A percentile compares a stretch with the other conserved stretches of the same genome.
phyloP scores from a whole-genome alignment of 192 early-diverging fungal species.

The Dimargaris xerosporica region DNA sequence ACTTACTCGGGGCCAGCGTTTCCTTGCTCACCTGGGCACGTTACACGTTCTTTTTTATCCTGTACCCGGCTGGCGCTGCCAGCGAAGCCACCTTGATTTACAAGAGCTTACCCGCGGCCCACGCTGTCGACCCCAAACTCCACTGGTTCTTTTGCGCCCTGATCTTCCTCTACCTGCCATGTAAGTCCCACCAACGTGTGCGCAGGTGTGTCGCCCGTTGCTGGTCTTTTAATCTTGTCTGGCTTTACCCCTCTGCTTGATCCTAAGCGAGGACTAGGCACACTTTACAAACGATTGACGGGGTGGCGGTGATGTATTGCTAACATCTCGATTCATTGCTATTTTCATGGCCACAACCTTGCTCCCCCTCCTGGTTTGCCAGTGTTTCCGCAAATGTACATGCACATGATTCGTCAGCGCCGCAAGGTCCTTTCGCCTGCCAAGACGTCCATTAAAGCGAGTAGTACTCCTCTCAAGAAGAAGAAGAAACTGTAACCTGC shows the following conservation, averaged over 20 bases:
- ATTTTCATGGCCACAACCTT: background rate
- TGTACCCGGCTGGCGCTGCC: slow-evolving; percentile 82
- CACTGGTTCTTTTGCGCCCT: slow-evolving; percentile 42
- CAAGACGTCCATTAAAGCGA: no score
- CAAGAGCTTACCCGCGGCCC: slow-evolving; percentile 46
- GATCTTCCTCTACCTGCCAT: slow-evolving; percentile 51
- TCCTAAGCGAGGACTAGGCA: background rate
- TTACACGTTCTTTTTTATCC: slow-evolving; percentile 87
- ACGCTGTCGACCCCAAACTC: slow-evolving; percentile 31
- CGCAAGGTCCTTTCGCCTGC: slow-evolving; percentile 47
- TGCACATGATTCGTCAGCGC: slow-evolving; percentile 85
- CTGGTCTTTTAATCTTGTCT: background rate
- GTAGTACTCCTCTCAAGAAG: no score
- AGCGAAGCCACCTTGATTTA: slow-evolving; percentile 69
- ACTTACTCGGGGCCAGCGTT: slow-evolving; percentile 45
- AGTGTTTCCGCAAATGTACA: slow-evolving; percentile 76
- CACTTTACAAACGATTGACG: background rate
- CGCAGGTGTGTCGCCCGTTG: background rate
- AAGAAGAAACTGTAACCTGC: no score
- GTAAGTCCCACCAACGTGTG: slow-evolving; percentile 22
- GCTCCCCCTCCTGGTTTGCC: slow-evolving; percentile 13
- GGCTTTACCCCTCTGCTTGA: background rate
- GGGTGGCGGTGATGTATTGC: slow-evolving; percentile 5
- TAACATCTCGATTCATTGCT: background rate
- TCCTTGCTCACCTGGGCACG: slow-evolving; percentile 47